These are phyloP conservation scores for Eucalyptus marginata DNA, from an alignment of 345 rosid species.

Conservation along the genomic window DNA sequence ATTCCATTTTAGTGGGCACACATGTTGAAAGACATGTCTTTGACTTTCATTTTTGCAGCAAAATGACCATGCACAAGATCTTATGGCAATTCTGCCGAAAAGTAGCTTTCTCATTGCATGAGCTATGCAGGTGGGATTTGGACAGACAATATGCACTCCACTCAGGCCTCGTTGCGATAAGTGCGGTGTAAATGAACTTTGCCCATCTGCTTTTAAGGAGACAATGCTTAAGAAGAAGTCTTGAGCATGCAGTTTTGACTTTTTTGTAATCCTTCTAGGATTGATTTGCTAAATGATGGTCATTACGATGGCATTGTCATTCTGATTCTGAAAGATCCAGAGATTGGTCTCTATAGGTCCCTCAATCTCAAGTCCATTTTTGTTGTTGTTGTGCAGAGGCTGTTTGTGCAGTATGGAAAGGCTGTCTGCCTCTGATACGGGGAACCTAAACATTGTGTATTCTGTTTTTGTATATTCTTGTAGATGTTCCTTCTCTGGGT, in stretches of 20 bases:
- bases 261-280: background rate
- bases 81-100: background rate
- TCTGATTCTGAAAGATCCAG: background rate
- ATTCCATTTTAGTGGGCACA: background rate
- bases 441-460: background rate
- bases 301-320: background rate
- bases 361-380: background rate
- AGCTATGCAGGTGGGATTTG: constrained; percentile 66
- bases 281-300: background rate
- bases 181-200: constrained; percentile 45
- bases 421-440: background rate
- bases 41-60: background rate
- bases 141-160: constrained; percentile 88
- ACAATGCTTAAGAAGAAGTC: constrained; percentile 40
- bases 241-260: background rate
- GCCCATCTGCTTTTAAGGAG: constrained; percentile 93
- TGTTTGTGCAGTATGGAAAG: background rate
- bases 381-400: background rate
- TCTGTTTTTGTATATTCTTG: background rate
- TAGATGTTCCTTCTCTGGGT: background rate
- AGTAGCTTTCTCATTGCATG: background rate
- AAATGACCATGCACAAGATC: background rate
- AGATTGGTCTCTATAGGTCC: background rate
- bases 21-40: background rate
- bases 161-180: constrained; percentile 60